Base-by-base conservation (phyloP, 202 grass and related monocot species). In the Elaeis oleifera region DNA sequence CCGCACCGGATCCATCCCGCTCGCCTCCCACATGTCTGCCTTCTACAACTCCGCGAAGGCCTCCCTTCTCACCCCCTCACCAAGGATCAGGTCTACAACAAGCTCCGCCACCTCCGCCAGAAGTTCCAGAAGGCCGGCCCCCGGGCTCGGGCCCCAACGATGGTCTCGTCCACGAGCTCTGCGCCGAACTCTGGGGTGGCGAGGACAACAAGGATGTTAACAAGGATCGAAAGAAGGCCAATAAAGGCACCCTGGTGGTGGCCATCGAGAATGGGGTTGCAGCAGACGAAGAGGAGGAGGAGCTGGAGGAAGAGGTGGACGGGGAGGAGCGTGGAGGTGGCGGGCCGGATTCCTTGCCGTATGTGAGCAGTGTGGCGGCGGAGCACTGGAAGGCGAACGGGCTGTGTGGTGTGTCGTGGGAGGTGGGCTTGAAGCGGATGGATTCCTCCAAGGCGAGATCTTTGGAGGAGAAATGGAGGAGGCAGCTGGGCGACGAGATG, bases 391-490 rank as follows among this genome's bases (percentile, higher is more conserved):
- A 65, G 22, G 44, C 6, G 63, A 51, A 26, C 5, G 63, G 63
- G 19, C 3, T 21, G 60, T 65, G 23, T 15, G 22, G 63, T 9
- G 49, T n/a, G 49, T 49, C 51, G 22, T 27, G 50, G 49, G 16
- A 51, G 49, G 26, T 51, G 22, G 44, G 49, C 1, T 16, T 65
- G 49, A 65, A 65, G 49, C 22, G 25, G 16, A 65, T 65, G 17
- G 49, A 65, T 65, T 44, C 63, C 18, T 50, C 49, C 48, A 65
- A 53, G 49, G 49, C 22, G 16, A 65, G 23, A 15, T 23, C 44
- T 16, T 23, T 65, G 21, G 63, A 65, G 63, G 63, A 51, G 48
- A 65, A 65, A n/a, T 17, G 50, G 63, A 65, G 22, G 63, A 65
- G 51, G 63, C 63, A 53, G 15, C 51, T 21, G 5, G 63, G 26